Base-by-base conservation (phyloP, 352 stramenopile species). In the Phytopythium cucurbitacearum region DNA sequence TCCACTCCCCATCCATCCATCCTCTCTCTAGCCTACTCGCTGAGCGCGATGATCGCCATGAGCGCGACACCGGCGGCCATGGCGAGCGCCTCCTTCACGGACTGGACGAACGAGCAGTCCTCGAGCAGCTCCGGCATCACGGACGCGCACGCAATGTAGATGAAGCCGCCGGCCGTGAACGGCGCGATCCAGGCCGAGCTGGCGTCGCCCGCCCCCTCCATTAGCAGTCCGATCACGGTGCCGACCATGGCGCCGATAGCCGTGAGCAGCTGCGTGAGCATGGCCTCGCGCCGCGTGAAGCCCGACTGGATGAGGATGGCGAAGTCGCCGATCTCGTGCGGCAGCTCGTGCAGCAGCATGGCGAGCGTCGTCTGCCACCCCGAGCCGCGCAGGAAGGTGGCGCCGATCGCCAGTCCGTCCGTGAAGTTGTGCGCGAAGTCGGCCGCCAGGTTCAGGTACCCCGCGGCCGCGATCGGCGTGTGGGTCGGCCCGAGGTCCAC, bases 351-450 rank as follows among this genome's bases (percentile, higher is more conserved):
- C 36, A 97, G 71, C 40, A 97, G 62, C 72, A 96, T 95, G 4
- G 87, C 85, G 36, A 96, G 44, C 15, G 87, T 93, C 34, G 89
- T 96, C 51, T 80, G 84, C 86, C 71, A 93, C 45, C 69, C 87
- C 60, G 61, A 94, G 44, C 69, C 80, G 15, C 70, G 74, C 47
- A 85, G 55, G 73, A 96, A 97, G 13, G 87, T 95, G 16, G 90
- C 89, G 40, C 92, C 92, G 67, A 98, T 97, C 4, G 90, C 90
- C 38, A 98, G 73, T 3, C 91, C 91, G 63, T 98, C 91, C 7
- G 91, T 97, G 56, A 98, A 98, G 65, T 96, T 97, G 64, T 97
- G 90, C 49, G 91, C 73, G 40, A 93, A 89, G 58, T 97, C 90
- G n/a, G 86, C 89, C 3, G 79, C 85, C 39, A 97, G 74, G 59